A percentile compares a stretch with the other conserved stretches of the same genome.
phyloP scores from a whole-genome alignment of 1,284 basidiomycete species.

The Bondarzewia mesenterica region DNA sequence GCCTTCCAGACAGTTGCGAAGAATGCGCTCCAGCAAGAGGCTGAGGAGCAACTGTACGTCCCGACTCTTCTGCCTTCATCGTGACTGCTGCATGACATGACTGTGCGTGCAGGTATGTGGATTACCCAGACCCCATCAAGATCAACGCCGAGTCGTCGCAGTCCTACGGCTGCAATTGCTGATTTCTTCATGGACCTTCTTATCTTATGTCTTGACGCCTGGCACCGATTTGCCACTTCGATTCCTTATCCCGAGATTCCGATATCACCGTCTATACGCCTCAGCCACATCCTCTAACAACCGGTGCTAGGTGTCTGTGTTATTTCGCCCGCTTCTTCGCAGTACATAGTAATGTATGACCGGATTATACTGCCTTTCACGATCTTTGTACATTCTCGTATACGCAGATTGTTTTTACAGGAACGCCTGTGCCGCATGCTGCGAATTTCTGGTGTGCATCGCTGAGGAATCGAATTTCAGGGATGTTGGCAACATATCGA shows the following conservation, averaged over 20 bases:
- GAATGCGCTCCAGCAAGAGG: constrained; percentile 96
- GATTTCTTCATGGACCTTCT: constrained; percentile 16
- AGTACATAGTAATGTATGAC: constrained; percentile 10
- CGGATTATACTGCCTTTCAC: constrained; percentile 6
- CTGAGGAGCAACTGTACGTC: constrained; percentile 88
- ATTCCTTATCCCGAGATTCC: neutral
- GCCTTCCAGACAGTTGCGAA: constrained; percentile 99
- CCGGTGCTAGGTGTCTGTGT: constrained; percentile 3
- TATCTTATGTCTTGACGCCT: neutral
- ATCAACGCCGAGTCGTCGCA: constrained; percentile 92
- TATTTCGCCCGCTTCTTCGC: constrained; percentile 4
- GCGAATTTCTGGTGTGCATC: neutral
- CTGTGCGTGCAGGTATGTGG: constrained; percentile 67
- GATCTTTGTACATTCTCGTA: constrained; percentile 8
- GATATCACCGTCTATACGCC: constrained; percentile 7
- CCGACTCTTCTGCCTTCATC: constrained; percentile 1
- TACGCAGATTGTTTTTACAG: constrained; percentile 5
- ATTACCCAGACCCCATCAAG: constrained; percentile 98
- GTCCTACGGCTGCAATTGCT: constrained; percentile 92
- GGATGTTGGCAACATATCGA: too few species aligned
- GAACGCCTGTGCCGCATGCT: neutral
- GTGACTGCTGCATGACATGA: neutral
- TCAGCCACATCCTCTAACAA: constrained; percentile 5
- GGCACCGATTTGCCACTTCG: neutral
- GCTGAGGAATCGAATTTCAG: too few species aligned